Evolutionary conservation across 2,329 filamentous ascomycete genomes (phyloP).

Genomic region (Epicoccum nigrum): DNA sequence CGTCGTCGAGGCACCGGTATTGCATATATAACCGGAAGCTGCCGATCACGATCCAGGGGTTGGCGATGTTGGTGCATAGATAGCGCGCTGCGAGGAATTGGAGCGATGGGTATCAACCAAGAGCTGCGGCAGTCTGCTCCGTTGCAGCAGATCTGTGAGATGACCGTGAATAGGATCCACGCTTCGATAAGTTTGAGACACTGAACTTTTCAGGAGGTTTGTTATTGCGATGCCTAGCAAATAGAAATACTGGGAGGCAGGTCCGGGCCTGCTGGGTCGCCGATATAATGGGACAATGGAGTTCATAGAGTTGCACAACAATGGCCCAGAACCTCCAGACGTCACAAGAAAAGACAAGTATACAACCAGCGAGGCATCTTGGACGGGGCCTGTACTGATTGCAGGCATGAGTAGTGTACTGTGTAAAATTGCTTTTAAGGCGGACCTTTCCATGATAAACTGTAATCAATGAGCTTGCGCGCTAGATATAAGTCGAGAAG

Average conservation of each 20-base stretch:
- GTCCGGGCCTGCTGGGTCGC: neutral
- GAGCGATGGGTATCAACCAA: constrained; percentile 1
- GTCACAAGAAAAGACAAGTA: neutral
- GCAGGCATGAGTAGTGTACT: no score
- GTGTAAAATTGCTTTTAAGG: no score
- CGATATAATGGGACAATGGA: neutral
- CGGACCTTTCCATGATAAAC: constrained; percentile 1
- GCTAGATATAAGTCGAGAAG: neutral
- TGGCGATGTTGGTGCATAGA: constrained; percentile 3
- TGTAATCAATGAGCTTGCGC: constrained; percentile 1
- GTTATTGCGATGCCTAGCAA: constrained; percentile 1
- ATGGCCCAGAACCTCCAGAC: neutral
- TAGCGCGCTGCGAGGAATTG: constrained; percentile 3
- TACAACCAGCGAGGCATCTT: neutral
- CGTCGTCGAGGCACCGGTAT: neutral
- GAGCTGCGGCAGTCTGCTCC: constrained; percentile 1
- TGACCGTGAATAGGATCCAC: neutral
- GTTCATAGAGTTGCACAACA: neutral
- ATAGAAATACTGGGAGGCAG: constrained; percentile 5
- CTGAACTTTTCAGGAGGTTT: neutral
- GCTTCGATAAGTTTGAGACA: constrained; percentile 3
- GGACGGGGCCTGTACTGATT: no score
- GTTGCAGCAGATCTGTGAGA: constrained; percentile 1
- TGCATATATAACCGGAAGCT: neutral
- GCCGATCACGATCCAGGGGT: neutral